phyloP scores from a whole-genome alignment of 257 asterid genomes.

The Sherardia arvensis region DNA sequence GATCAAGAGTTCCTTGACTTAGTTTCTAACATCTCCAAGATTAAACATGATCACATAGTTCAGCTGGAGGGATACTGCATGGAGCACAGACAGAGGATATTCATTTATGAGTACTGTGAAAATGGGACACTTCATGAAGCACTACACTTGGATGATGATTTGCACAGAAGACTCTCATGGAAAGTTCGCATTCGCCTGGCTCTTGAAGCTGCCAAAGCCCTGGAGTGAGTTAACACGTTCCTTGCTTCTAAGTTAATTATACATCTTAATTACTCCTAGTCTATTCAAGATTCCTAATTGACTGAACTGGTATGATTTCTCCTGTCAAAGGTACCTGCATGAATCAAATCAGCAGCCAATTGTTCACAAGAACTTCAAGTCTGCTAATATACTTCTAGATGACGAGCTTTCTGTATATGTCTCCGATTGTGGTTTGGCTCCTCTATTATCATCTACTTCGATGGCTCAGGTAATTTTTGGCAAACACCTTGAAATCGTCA shows the following conservation, averaged over 20 bases:
- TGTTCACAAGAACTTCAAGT: constrained; percentile 72
- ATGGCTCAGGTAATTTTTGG: constrained; percentile 39
- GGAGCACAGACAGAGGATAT: constrained; percentile 77
- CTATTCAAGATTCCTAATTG: background rate
- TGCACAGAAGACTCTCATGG: constrained; percentile 73
- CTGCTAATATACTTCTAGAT: constrained; percentile 63
- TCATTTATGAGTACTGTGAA: constrained; percentile 57
- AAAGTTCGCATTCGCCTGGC: constrained; percentile 67
- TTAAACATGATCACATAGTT: constrained; percentile 53
- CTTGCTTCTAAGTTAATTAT: background rate
- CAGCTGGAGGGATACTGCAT: constrained; percentile 75
- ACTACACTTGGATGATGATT: constrained; percentile 55
- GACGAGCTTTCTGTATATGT: constrained; percentile 53
- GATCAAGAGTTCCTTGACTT: constrained; percentile 64
- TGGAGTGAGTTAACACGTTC: constrained; percentile 52
- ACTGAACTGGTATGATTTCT: constrained; percentile 17
- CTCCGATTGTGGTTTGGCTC: constrained; percentile 77
- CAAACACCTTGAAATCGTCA: background rate
- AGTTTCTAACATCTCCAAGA: constrained; percentile 48
- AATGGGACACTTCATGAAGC: constrained; percentile 80
- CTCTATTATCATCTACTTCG: constrained; percentile 49
- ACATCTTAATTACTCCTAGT: background rate
- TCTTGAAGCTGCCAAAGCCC: constrained; percentile 86
- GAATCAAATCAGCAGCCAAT: constrained; percentile 65
- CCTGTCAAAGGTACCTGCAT: constrained; percentile 63